Conservation (phyloP, 2,329 filamentous ascomycete genomes). For the Penicillium expansum region DNA sequence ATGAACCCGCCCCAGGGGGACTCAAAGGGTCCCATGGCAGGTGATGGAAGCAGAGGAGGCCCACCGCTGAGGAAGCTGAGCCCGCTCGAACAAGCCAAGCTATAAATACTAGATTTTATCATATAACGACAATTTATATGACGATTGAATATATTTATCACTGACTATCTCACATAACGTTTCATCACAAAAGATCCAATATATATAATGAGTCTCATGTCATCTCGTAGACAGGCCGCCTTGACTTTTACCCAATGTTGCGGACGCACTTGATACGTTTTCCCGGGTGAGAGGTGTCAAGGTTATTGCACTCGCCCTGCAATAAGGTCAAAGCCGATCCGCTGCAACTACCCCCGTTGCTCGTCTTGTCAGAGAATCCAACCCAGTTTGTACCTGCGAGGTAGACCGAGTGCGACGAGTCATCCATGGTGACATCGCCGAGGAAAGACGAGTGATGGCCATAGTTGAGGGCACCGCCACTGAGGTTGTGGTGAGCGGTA, state of each 20-base stretch:
- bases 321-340: no score
- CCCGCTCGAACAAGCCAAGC: conserved; percentile 24
- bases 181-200: background rate
- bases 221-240: background rate
- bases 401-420: no score
- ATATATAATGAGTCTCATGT: background rate
- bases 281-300: no score
- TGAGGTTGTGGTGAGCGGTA: no score
- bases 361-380: no score
- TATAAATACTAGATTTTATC: conserved; percentile 7
- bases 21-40: conserved; percentile 14
- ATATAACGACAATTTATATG: background rate
- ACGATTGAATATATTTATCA: background rate
- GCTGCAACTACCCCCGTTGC: no score
- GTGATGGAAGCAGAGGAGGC: conserved; percentile 31
- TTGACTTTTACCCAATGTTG: background rate
- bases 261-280: no score
- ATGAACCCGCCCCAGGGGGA: conserved; percentile 8
- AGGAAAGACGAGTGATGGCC: no score
- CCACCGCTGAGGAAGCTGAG: conserved; percentile 25
- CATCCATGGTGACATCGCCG: no score
- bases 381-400: no score
- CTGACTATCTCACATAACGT: background rate
- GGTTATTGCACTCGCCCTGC: no score
- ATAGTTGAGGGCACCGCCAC: no score